Conservation (phyloP, 306 rosid species). For the Rosa rugosa region DNA sequence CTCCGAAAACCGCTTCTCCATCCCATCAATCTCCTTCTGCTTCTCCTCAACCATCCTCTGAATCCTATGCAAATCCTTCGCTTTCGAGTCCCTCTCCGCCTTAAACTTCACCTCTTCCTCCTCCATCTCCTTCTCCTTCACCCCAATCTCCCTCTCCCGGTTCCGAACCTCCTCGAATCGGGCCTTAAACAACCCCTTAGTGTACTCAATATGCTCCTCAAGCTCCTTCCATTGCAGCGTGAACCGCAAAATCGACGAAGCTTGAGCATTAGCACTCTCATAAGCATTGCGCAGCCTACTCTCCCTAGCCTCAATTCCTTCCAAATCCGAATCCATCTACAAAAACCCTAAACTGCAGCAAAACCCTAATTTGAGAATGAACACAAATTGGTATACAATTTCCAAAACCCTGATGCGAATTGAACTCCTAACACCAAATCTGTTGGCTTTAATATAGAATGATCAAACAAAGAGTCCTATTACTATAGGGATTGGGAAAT, state of each 20-base stretch:
- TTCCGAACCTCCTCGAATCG: not conserved
- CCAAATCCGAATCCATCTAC: not conserved
- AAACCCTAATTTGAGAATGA: not conserved
- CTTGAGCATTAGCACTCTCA: conserved; percentile 23
- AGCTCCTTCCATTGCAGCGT: not conserved
- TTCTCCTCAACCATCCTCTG: not conserved
- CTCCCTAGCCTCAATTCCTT: not conserved
- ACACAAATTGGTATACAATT: not conserved
- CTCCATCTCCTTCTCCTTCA: not conserved
- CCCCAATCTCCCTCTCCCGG: not conserved
- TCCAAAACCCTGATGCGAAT: not conserved
- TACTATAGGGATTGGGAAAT: not conserved
- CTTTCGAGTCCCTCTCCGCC: not conserved
- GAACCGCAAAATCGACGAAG: conserved; percentile 25
- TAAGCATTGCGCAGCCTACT: not conserved
- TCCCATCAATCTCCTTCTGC: not conserved
- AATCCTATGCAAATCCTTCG: not conserved
- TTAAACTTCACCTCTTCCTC: not conserved
- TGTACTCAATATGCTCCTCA: not conserved
- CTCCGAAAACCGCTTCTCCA: conserved; percentile 29
- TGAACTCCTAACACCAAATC: not conserved
- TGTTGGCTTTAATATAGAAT: not conserved
- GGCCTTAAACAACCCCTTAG: not conserved
- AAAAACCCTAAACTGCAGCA: not conserved
- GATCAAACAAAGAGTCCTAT: not conserved